These are phyloP conservation scores for Aspergillus tamarii DNA, from an alignment of 2,329 filamentous ascomycete species.

Conservation along the genomic window DNA sequence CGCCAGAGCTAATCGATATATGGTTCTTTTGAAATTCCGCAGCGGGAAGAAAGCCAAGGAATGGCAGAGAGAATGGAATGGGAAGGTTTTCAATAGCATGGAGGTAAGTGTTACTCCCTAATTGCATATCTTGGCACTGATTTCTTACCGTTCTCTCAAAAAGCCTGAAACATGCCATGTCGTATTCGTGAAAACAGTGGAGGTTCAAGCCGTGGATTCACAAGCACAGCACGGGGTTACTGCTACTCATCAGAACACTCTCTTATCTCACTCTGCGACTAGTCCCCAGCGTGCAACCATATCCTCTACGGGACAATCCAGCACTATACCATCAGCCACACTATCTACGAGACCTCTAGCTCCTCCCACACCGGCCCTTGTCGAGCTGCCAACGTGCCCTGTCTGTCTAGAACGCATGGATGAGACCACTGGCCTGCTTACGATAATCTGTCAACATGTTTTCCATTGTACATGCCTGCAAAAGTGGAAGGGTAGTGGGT, in stretches of 20 bases:
- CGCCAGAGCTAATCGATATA: slow-evolving; percentile 83
- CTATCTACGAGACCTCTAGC: slow-evolving; percentile 65
- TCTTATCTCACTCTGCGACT: slow-evolving; percentile 49
- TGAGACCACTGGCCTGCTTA: slow-evolving; percentile 90
- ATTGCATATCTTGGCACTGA: slow-evolving; percentile 15
- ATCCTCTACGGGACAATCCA: slow-evolving; percentile 34
- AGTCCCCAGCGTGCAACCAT: slow-evolving; percentile 30
- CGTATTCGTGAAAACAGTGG: slow-evolving; percentile 90
- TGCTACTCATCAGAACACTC: slow-evolving; percentile 59
- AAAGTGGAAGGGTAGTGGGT: slow-evolving; percentile 93
- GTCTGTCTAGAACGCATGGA: slow-evolving; percentile 98
- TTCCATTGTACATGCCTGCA: slow-evolving; percentile 96
- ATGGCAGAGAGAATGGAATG: slow-evolving; percentile 88
- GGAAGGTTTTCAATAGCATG: slow-evolving; percentile 88
- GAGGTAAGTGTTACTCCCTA: slow-evolving; percentile 60
- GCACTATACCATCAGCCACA: slow-evolving; percentile 44
- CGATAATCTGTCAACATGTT: slow-evolving; percentile 95
- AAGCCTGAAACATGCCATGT: slow-evolving; percentile 93
- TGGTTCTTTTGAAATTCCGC: slow-evolving; percentile 93
- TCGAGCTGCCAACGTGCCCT: slow-evolving; percentile 92
- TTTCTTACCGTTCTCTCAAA: slow-evolving; percentile 12
- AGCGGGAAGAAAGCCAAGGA: slow-evolving; percentile 71
- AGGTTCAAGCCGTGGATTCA: slow-evolving; percentile 69
- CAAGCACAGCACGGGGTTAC: slow-evolving; percentile 28
- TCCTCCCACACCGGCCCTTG: slow-evolving; percentile 77